Evolutionary conservation across 176 grass and related monocot genomes (phyloP), one percentile per base, ranked within the genome.

Genomic region (Aechmea fasciata): DNA sequence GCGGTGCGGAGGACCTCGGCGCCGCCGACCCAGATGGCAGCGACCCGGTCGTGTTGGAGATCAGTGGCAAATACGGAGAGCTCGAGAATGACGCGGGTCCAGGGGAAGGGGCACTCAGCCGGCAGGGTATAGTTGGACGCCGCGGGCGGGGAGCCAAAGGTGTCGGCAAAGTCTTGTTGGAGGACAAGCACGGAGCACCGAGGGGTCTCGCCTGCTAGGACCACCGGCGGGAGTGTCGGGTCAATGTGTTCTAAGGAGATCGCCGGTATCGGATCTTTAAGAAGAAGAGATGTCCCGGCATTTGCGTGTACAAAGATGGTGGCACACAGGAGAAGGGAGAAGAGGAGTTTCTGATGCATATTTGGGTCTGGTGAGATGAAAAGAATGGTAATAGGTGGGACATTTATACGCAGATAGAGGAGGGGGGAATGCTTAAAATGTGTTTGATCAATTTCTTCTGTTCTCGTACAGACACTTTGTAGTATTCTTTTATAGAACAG

Each of bases 1-100:
- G 68, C 50, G 68, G 68, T 70, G 50, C 68, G 68, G 49, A 70
- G 68, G 50, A 70, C 49, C 49, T 70, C 68, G 2, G 49, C 68
- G 12, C 68, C 68, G 68, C 49, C 49, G 48, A 70, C 13, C 68
- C 68, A 70, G 50, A 70, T 25, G 12, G 68, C 68, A 12, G 68
- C 48, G 13, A 53, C 12, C 20, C 49, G 68, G 68, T 70, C 68
- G n/a, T 70, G 13, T 23, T 70, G 48, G 49, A 70, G 68, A 12
- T 70, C 50, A 13, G 68, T 52, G 68, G 68, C 68, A 9, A 51
- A 51, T 10, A 52, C 11, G 19, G 50, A 53, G 68, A 70, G 50
- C 50, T 70, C 68, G 22, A 70, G 50, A 20, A 70, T 22, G 22
- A 70, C 68, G 49, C 68, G 68, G 5, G 68, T 52, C 68, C 68